phyloP scores from a whole-genome alignment of 371 early-diverging fungal species.

The Fennellomyces sp. region DNA sequence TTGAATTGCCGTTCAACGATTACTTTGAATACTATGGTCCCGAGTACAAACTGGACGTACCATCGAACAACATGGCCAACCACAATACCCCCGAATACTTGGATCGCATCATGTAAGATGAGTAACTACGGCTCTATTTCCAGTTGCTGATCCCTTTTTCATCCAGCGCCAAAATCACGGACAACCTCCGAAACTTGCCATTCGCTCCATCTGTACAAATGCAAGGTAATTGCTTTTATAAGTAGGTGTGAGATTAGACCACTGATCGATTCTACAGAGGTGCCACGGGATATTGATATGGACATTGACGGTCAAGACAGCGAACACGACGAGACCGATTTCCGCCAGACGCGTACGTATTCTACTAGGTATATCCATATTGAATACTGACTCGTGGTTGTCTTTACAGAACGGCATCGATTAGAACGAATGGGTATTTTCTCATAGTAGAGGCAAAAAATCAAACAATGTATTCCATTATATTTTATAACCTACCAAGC shows the following conservation, averaged over 20 bases:
- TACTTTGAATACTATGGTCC: constrained; percentile 96
- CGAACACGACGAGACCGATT: constrained; percentile 47
- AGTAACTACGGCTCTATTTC: too few species aligned
- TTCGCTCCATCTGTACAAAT: constrained; percentile 97
- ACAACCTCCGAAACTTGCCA: constrained; percentile 86
- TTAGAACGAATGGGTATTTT: constrained; percentile 20
- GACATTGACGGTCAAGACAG: constrained; percentile 54
- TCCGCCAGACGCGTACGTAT: constrained; percentile 44
- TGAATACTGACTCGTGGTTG: neutral
- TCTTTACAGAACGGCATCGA: constrained; percentile 8
- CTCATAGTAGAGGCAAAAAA: neutral
- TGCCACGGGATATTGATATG: constrained; percentile 48
- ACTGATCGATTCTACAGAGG: constrained; percentile 29
- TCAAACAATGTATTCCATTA: neutral
- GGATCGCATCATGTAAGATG: constrained; percentile 76
- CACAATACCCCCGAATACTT: constrained; percentile 90
- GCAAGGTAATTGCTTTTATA: constrained; percentile 44
- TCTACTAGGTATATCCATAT: neutral
- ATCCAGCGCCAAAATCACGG: constrained; percentile 74
- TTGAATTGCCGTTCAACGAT: constrained; percentile 92
- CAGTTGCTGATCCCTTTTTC: neutral
- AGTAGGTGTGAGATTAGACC: too few species aligned
- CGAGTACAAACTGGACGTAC: constrained; percentile 92
- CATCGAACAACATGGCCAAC: constrained; percentile 96
- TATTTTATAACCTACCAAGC: too few species aligned